Base-by-base conservation (phyloP, 1,284 basidiomycete genomes). In the Takashimella koratensis region DNA sequence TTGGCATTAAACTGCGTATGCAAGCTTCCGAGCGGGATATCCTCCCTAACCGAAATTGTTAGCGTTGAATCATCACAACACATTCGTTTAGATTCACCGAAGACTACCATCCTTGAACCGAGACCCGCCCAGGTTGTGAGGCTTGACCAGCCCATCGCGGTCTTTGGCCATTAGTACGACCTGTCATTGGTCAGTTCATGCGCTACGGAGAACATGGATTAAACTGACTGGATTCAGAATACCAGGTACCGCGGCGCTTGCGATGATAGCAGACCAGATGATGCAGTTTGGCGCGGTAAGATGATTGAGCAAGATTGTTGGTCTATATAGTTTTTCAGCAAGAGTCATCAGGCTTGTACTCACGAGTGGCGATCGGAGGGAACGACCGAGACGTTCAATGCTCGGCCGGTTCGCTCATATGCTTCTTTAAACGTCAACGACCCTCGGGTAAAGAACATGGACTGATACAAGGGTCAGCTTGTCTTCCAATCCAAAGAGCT, bases 1-100 rank as follows among this genome's bases (percentile, higher is more conserved):
- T 93, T 97, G 56, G 96, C 93, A 71, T 94, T 94, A 79, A 93
- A 94, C 68, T 92, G 90, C n/a, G 90, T 80, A 69, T 98, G 95
- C 26, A 98, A 79, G 41, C 86, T 83, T 73, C 95, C 90, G 11
- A 97, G 81, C 2, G 95, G 95, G 58, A 98, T 97, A 73, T 98
- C 95, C 52, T 97, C 93, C 58, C 82, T 85, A 73, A 24, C n/a
- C 13, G 49, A 21, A 8, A 2, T 5, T 5, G 20, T 54, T 52
- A 60, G 46, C 52, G 30, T 27, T 48, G 42, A 39, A 21, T 13
- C 36, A 30, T 19, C 12, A 41, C 30, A 20, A 10, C 13, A 30
- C n/a, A 42, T 3, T 24, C 22, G 21, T 21, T 20, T 16, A 11
- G 4, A 57, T 77, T 46, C 57, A 86, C 86, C 88, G 82, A 27